Base-by-base conservation (phyloP, 345 rosid genomes). In the Excoecaria cochinchinensis region DNA sequence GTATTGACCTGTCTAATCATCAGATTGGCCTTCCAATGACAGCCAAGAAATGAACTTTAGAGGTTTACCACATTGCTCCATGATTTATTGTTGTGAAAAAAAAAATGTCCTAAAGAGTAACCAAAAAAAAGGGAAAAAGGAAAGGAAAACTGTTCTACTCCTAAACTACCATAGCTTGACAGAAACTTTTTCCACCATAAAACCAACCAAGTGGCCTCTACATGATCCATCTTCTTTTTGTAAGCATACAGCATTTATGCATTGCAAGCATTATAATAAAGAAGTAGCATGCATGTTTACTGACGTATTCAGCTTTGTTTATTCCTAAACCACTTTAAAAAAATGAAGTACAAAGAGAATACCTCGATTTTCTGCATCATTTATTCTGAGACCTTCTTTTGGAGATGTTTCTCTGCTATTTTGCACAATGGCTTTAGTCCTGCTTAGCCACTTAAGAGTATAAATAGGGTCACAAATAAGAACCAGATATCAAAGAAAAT, bases 281-380 rank as follows among this genome's bases (percentile, higher is more conserved):
- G 75, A 25, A 48, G 22, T 22, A 39, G 36, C 7, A 31, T 53
- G 57, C 31, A 62, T 13, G 19, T 22, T 24, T 15, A 12, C 52
- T 12, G 50, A 46, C 39, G 22, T 31, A 7, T 25, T 67, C 17
- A 7, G 50, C 8, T 56, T 55, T 12, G 25, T 40, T 21, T 68
- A 73, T 36, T 55, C 75, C 19, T 39, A 3, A 39, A 63, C 39
- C 39, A 52, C 46, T 25, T 7, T 16, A 65, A 71, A 71, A 16
- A 47, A 13, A 19, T 39, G 70, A 60, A 55, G 63, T 48, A 55
- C 70, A 19, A 78, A 67, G 24, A 15, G 72, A 52, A 42, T 66
- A 89, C 95, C 90, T 85, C 80, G 82, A 74, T 84, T 79, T 80
- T 79, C 90, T 73, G 77, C 82, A 78, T 78, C 64, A 40, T n/a